Percentiles rank a stretch among this genome's conserved stretches.
Conservation (phyloP, 495 filamentous ascomycete species). For the Aspergillus campestris region DNA sequence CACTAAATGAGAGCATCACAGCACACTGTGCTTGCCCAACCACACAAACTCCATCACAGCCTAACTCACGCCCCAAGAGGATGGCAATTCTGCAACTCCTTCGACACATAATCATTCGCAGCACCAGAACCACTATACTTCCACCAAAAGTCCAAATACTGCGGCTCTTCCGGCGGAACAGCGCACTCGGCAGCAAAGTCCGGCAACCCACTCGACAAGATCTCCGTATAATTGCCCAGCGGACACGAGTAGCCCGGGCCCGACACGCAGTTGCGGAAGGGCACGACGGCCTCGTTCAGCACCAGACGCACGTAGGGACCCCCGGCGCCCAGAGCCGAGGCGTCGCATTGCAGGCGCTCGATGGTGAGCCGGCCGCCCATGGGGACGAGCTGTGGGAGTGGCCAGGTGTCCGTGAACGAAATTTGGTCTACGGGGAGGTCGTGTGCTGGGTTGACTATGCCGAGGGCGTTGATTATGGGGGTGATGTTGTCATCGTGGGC, state of each 20-base stretch:
- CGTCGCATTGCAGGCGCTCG: slow-evolving; percentile 35
- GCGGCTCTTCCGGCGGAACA: slow-evolving; percentile 9
- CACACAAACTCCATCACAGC: too few species aligned
- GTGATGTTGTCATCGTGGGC: slow-evolving; percentile 48
- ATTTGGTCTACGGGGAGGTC: slow-evolving; percentile 36
- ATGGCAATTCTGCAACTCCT: too few species aligned
- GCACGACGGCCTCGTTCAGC: slow-evolving; percentile 20
- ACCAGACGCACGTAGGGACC: slow-evolving; percentile 16
- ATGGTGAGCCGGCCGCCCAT: slow-evolving; percentile 43
- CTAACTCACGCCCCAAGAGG: too few species aligned
- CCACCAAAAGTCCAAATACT: slow-evolving; percentile 20
- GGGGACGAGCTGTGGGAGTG: slow-evolving; percentile 42
- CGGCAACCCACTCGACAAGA: slow-evolving; percentile 8
- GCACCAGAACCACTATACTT: slow-evolving; percentile 6
- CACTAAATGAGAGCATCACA: too few species aligned
- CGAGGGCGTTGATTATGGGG: slow-evolving; percentile 41
- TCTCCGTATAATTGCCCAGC: slow-evolving; percentile 9
- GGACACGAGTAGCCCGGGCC: slow-evolving; percentile 19
- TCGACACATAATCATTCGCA: too few species aligned
- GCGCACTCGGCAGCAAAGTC: slow-evolving; percentile 8
- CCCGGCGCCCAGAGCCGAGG: slow-evolving; percentile 20
- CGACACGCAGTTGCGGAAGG: slow-evolving; percentile 10
- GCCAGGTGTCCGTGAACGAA: slow-evolving; percentile 30
- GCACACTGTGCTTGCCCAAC: too few species aligned
- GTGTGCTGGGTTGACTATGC: slow-evolving; percentile 31